Conservation (phyloP, 2,329 filamentous ascomycete species). For the Penicillium expansum region DNA sequence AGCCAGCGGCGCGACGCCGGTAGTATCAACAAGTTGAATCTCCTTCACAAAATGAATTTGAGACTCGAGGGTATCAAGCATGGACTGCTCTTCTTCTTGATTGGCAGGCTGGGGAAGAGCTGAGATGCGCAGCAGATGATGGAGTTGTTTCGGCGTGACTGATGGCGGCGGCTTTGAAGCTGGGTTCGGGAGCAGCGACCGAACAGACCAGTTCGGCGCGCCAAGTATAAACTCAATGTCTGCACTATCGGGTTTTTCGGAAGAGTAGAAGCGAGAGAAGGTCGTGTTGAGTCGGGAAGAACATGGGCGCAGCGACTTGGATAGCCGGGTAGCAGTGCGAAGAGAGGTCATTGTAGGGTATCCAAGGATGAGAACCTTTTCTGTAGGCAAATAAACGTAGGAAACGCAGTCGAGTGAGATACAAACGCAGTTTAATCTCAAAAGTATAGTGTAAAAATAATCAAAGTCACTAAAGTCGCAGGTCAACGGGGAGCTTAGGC, state of each 20-base stretch:
- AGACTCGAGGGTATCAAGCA: conserved; percentile 71
- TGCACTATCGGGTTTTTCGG: conserved; percentile 16
- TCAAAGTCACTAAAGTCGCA: not conserved
- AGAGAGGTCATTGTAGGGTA: conserved; percentile 12
- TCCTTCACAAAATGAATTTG: conserved; percentile 90
- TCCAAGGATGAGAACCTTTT: not conserved
- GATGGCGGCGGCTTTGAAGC: conserved; percentile 28
- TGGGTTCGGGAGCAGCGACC: conserved; percentile 63
- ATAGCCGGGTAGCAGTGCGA: conserved; percentile 19
- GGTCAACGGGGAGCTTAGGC: conserved; percentile 7
- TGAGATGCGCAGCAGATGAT: conserved; percentile 83
- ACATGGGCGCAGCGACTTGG: conserved; percentile 7
- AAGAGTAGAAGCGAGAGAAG: conserved; percentile 25
- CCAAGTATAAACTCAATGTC: conserved; percentile 55
- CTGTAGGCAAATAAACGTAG: not conserved
- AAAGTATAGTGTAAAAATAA: not conserved
- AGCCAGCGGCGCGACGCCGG: conserved; percentile 67
- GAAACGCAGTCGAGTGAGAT: not conserved
- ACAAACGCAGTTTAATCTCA: not conserved
- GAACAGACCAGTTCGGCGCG: conserved; percentile 78
- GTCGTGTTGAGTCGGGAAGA: conserved; percentile 2
- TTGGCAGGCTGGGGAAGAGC: conserved; percentile 72
- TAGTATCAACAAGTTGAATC: conserved; percentile 75
- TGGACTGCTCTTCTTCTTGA: conserved; percentile 61
- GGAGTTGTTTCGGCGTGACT: conserved; percentile 67